Evolutionary conservation across 371 early-diverging fungal genomes (phyloP).

Genomic region (Apophysomyces elegans): DNA sequence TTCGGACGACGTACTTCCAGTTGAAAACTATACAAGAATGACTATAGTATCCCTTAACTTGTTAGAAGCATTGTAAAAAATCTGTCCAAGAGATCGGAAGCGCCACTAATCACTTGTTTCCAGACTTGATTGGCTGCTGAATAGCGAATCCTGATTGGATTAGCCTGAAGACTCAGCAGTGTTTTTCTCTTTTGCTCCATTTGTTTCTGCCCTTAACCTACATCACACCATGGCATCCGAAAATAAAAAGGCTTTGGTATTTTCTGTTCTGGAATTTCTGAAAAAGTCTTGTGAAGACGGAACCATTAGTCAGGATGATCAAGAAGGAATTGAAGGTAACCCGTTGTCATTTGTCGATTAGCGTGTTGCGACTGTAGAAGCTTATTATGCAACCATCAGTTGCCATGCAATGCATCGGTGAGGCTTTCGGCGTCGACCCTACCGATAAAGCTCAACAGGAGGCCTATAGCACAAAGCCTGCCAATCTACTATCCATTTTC

Average conservation of each 20-base stretch:
- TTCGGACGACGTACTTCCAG: too few relatives aligned
- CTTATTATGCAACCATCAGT: slow-evolving; percentile 45
- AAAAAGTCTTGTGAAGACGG: slow-evolving; percentile 78
- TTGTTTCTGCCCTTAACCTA: neutral
- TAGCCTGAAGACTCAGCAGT: neutral
- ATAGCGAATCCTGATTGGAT: neutral
- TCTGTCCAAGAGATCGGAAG: too few relatives aligned
- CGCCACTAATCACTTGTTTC: neutral
- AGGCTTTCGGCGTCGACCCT: slow-evolving; percentile 88
- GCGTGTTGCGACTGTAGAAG: neutral
- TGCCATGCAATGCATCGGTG: slow-evolving; percentile 93
- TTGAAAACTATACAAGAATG: too few relatives aligned
- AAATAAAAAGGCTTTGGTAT: slow-evolving; percentile 82
- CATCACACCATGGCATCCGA: slow-evolving; percentile 43
- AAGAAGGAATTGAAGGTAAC: slow-evolving; percentile 90
- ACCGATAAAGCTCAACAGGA: slow-evolving; percentile 69
- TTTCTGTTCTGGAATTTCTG: slow-evolving; percentile 90
- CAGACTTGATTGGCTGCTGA: neutral
- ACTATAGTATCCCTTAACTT: too few relatives aligned
- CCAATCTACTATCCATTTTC: slow-evolving; percentile 80
- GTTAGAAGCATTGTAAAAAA: too few relatives aligned
- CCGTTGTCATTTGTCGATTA: neutral
- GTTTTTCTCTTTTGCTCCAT: slow-evolving; percentile 2
- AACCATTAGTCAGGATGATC: slow-evolving; percentile 80
- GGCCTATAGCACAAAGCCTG: slow-evolving; percentile 83